phyloP scores from a whole-genome alignment of 768 basidiomycete species.

The Podaxis carcinomalis region DNA sequence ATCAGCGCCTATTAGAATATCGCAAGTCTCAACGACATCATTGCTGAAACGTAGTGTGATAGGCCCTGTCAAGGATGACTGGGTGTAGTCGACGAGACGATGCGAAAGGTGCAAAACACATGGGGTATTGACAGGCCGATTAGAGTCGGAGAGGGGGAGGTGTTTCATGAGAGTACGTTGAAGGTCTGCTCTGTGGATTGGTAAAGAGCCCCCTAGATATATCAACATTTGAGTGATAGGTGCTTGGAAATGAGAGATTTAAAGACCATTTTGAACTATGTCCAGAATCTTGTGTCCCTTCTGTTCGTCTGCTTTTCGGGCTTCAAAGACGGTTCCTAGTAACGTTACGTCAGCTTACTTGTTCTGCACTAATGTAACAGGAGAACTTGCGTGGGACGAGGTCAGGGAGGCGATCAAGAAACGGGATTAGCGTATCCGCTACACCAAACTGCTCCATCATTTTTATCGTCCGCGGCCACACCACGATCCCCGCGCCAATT shows the following conservation, averaged over 20 bases:
- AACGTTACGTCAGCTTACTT: not conserved
- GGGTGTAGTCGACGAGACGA: not conserved
- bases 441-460: slow-evolving; percentile 12
- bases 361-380: not conserved
- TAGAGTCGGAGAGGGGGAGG: slow-evolving; percentile 19
- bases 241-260: not conserved
- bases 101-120: slow-evolving; percentile 22
- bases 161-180: slow-evolving; percentile 34
- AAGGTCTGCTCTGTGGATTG: slow-evolving; percentile 21
- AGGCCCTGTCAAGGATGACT: slow-evolving; percentile 13
- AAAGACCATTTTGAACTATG: not conserved
- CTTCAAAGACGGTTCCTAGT: not conserved
- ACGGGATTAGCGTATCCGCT: slow-evolving; percentile 8
- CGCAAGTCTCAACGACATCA: too few relatives aligned
- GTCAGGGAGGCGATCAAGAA: slow-evolving; percentile 11
- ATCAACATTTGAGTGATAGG: not conserved
- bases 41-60: slow-evolving; percentile 27
- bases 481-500: slow-evolving; percentile 38
- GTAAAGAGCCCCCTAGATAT: slow-evolving; percentile 20
- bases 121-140: not conserved
- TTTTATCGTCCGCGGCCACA: slow-evolving; percentile 25
- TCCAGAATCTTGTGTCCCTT: not conserved
- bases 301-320: not conserved
- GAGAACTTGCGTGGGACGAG: slow-evolving; percentile 9
- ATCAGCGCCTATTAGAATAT: slow-evolving; percentile 37